Evolutionary conservation across 768 basidiomycete genomes (phyloP), one percentile per base, ranked within the genome.

Genomic region (Pleurotus giganteus): DNA sequence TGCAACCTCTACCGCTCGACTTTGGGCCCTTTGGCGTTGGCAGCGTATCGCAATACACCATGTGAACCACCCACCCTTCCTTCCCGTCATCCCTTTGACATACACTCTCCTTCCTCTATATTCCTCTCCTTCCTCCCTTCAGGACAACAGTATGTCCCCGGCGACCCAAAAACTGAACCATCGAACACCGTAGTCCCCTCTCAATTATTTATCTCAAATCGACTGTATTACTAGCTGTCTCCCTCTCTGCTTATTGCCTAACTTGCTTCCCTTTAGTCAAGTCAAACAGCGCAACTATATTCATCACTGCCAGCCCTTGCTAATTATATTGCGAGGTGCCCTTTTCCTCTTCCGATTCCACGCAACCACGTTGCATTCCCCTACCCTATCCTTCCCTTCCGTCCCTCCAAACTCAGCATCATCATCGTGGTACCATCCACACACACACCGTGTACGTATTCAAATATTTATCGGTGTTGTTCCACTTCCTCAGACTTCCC

Each of bases 21-120:
- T 51, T 51, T 23, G 27, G 27, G n/a, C 24, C 49, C 28, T 51
- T 51, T n/a, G 27, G 44, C 44, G 44, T 45, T 19, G 49, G 37
- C 49, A 39, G 27, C n/a, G 49, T 51, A 51, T n/a, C 49, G 49
- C 49, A 51, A 51, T 51, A 51, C 32, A 51, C 49, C 49, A 23
- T 37, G 32, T 51, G 21, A 51, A 51, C 17, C n/a, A 41, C 19
- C n/a, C 12, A 15, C 39, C 39, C 19, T 41, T 19, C 19, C 39
- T 41, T 41, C 12, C 39, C 39, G 39, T 12, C 39, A 41, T 41
- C 39, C 39, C 39, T 41, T 32, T 32, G 23, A 36, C 32, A 51
- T 19, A 19, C 34, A 51, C 49, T 34, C 34, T 51, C 49, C 13
- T 51, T 51, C 29, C 15, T 49, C 19, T 31, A 28, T 21, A 29